phyloP scores from a whole-genome alignment of 2,329 filamentous ascomycete genomes.

The Fusarium denticulatum region DNA sequence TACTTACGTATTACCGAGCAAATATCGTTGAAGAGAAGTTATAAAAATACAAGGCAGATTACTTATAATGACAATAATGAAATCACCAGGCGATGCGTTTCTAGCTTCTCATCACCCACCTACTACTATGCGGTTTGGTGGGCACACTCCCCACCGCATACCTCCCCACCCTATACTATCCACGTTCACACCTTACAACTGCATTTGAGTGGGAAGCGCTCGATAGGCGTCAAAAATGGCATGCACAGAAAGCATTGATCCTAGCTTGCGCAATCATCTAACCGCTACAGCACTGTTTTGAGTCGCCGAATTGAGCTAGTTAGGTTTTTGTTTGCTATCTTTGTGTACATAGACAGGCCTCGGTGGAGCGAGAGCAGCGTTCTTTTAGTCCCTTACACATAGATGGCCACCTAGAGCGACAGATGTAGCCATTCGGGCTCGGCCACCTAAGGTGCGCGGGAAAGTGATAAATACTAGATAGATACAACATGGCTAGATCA shows the following conservation, averaged over 20 bases:
- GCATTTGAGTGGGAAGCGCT: too few species aligned
- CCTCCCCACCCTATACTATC: background rate
- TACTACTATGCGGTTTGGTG: background rate
- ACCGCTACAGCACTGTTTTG: background rate
- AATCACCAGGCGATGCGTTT: background rate
- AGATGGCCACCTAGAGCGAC: too few species aligned
- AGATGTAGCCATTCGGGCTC: background rate
- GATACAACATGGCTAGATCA: background rate
- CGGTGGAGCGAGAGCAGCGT: background rate
- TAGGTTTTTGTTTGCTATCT: background rate
- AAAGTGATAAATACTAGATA: background rate
- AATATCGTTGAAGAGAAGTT: too few species aligned
- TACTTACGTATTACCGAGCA: too few species aligned
- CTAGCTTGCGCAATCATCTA: background rate
- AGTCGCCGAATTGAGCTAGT: background rate
- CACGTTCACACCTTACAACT: background rate
- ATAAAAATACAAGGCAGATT: too few species aligned
- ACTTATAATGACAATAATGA: background rate
- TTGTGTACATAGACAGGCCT: background rate
- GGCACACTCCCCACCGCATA: background rate
- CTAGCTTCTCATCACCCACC: background rate
- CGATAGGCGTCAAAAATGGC: too few species aligned
- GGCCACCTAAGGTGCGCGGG: too few species aligned
- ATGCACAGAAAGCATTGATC: too few species aligned
- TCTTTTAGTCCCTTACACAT: too few species aligned